A percentile compares a stretch with the other conserved stretches of the same genome.
phyloP scores from a whole-genome alignment of 108 stramenopile species.

The Cylindrotheca fusiformis region DNA sequence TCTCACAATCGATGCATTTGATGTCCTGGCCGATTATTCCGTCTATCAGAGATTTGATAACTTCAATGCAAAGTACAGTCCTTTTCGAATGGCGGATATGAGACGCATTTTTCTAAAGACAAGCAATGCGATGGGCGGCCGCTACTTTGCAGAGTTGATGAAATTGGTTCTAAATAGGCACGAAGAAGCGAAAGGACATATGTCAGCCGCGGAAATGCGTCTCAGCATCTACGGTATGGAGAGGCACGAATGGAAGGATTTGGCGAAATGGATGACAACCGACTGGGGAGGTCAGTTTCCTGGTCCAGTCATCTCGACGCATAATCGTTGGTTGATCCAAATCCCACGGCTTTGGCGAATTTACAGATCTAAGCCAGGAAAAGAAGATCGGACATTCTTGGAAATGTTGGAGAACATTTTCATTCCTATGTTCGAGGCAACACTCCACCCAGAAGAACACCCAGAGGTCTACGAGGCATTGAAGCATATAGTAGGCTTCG shows the following conservation, averaged over 20 bases:
- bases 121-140: conserved; percentile 85
- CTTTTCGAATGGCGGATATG: conserved; percentile 95
- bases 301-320: conserved; percentile 84
- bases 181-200: conserved; percentile 89
- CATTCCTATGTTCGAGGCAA: conserved; percentile 95
- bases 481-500: conserved; percentile 95
- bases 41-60: conserved; percentile 99
- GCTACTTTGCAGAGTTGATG: conserved; percentile 93
- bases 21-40: conserved; percentile 98
- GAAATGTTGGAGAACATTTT: conserved; percentile 98
- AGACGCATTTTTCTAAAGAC: conserved; percentile 99
- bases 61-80: conserved; percentile 99
- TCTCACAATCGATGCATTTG: conserved; percentile 98
- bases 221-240: conserved; percentile 98
- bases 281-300: conserved; percentile 76
- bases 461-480: conserved; percentile 94
- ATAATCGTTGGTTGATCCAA: conserved; percentile 99
- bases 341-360: conserved; percentile 95
- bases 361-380: conserved; percentile 74
- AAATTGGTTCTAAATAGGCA: conserved; percentile 87
- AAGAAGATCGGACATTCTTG: conserved; percentile 56
- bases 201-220: conserved; percentile 91
- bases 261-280: conserved; percentile 79
- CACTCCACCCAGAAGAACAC: conserved; percentile 88
- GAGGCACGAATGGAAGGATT: conserved; percentile 87